phyloP scores from a whole-genome alignment of 2,329 filamentous ascomycete species.

The Fusarium sp. region DNA sequence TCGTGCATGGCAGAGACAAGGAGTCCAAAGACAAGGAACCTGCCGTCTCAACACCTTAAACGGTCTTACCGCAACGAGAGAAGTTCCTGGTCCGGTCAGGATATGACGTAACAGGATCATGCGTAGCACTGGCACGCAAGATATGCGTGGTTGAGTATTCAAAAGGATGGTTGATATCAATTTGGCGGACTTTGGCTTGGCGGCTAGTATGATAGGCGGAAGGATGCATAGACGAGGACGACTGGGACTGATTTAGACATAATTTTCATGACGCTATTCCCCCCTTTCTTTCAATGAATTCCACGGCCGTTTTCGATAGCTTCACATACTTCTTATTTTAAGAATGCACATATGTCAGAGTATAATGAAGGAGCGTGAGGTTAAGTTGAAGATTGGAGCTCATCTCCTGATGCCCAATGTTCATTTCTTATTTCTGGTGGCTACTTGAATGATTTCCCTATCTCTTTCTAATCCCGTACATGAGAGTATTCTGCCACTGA shows the following conservation, averaged over 20 bases:
- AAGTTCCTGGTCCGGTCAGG: not conserved
- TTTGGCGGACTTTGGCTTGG: constrained; percentile 7
- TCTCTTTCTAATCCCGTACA: constrained; percentile 3
- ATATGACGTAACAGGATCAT: not conserved
- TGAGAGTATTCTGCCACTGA: not conserved
- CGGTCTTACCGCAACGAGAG: not conserved
- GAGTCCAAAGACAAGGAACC: constrained; percentile 34
- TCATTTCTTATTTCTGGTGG: constrained; percentile 32
- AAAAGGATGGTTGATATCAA: constrained; percentile 15
- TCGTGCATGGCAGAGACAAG: constrained; percentile 26
- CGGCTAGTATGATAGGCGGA: constrained; percentile 14
- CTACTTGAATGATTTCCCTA: constrained; percentile 27
- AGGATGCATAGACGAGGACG: constrained; percentile 37
- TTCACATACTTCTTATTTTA: not conserved
- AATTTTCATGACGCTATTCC: constrained; percentile 47
- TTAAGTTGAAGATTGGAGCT: constrained; percentile 20
- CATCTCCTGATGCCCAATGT: constrained; percentile 21
- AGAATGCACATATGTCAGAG: not conserved
- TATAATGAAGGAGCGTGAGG: not conserved
- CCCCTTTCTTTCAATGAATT: constrained; percentile 29
- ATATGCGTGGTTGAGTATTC: constrained; percentile 9
- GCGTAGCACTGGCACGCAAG: not conserved
- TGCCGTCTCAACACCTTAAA: constrained; percentile 9
- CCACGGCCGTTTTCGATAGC: constrained; percentile 15
- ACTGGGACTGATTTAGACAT: constrained; percentile 48